Evolutionary conservation across 352 stramenopile genomes (phyloP), one percentile per base, ranked within the genome.

Genomic region (Phytophthora palmivora): DNA sequence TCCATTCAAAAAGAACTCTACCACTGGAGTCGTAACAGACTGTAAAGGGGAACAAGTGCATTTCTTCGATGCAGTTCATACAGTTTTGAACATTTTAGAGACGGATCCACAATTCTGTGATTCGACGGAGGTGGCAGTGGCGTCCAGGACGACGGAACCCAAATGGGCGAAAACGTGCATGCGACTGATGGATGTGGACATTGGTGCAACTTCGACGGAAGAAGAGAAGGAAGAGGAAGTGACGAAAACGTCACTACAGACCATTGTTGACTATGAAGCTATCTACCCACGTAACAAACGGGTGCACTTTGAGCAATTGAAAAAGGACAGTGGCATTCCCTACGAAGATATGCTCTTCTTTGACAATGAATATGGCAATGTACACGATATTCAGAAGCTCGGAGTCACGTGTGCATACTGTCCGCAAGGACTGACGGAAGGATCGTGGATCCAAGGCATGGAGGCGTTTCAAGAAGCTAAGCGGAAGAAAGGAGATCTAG

Each of bases 301-400:
- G 42, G 79, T 87, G 47, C 96, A 99, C 80, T 99, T 99, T 72
- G 87, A 91, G 50, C 78, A 93, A 52, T 67, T 99, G 26, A 77
- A 89, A 51, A 82, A 97, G 44, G 37, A 91, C n/a, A 98, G 91
- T 37, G 82, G 85, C 28, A 84, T 99, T 44, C 70, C 72, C 21
- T 98, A 97, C 68, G 81, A 97, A 70, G 82, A 96, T 54, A 99
- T 99, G 96, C 79, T 99, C 32, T 99, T 99, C 76, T 99, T 98
- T 71, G 96, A 99, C 78, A 97, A 97, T 59, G 88, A 97, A 68
- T 79, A 77, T 32, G 77, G 83, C 58, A 97, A 97, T 71, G 89
- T 92, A 44, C 43, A 63, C 16, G 71, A 91, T 50, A 81, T 97
- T 21, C 58, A 75, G 16, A 49, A 60, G 18, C 57, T 97, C 4